phyloP scores from a whole-genome alignment of 352 stramenopile species.

The Globisporangium recalcitrans region DNA sequence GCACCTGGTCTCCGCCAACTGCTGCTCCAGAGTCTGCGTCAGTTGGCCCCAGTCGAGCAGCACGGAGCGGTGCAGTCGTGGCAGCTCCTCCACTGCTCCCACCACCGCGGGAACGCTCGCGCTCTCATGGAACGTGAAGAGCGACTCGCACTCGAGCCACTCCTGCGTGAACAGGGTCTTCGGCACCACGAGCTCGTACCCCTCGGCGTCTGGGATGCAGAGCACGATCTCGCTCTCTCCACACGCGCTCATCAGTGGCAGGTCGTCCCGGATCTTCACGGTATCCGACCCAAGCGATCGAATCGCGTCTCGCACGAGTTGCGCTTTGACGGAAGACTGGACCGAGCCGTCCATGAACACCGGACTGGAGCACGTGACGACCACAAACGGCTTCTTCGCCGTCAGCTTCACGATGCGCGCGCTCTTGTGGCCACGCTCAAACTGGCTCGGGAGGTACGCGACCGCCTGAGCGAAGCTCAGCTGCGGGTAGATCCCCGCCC shows the following conservation, averaged over 20 bases:
- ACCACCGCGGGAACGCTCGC: slow-evolving; percentile 6
- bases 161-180: slow-evolving; percentile 19
- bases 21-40: slow-evolving; percentile 5
- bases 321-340: slow-evolving; percentile 9
- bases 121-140: slow-evolving; percentile 20
- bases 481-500: slow-evolving; percentile 26
- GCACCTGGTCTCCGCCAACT: slow-evolving; percentile 3
- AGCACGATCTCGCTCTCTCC: slow-evolving; percentile 11
- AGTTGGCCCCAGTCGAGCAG: slow-evolving; percentile 5
- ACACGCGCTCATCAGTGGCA: slow-evolving; percentile 13
- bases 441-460: slow-evolving; percentile 26
- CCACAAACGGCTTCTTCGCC: background rate
- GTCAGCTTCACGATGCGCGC: slow-evolving; percentile 16
- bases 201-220: slow-evolving; percentile 18
- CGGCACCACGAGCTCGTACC: slow-evolving; percentile 17
- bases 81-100: slow-evolving; percentile 10
- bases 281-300: background rate
- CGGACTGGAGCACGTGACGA: slow-evolving; percentile 6
- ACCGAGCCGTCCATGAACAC: slow-evolving; percentile 13
- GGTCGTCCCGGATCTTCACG: background rate
- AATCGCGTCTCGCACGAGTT: slow-evolving; percentile 6
- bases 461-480: slow-evolving; percentile 21
- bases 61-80: slow-evolving; percentile 6
- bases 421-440: slow-evolving; percentile 15
- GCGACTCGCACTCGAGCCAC: slow-evolving; percentile 16